A percentile compares a stretch with the other conserved stretches of the same genome.
phyloP scores from a whole-genome alignment of 345 rosid species.

The Gossypium rotundifolium region DNA sequence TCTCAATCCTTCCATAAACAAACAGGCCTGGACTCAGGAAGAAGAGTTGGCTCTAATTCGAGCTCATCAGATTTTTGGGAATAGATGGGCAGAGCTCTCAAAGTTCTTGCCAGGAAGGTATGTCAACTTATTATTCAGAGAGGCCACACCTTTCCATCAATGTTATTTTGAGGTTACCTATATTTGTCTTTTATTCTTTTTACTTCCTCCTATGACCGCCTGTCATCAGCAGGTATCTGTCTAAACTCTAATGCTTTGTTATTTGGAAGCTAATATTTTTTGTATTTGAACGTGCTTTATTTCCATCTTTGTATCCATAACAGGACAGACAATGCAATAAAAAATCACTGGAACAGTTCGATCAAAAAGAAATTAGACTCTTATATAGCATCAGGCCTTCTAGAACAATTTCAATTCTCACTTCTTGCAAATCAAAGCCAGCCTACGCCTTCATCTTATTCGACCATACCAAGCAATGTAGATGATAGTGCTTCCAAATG shows the following conservation, averaged over 20 bases:
- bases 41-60: conserved; percentile 95
- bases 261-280: background rate
- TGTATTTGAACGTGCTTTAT: conserved; percentile 6
- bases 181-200: background rate
- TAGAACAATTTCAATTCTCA: conserved; percentile 74
- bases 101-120: conserved; percentile 99
- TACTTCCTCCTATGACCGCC: background rate
- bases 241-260: background rate
- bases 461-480: conserved; percentile 57
- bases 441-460: conserved; percentile 49
- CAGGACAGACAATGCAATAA: conserved; percentile 98
- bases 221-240: background rate
- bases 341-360: conserved; percentile 99
- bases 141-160: background rate
- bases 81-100: conserved; percentile 97
- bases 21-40: conserved; percentile 98
- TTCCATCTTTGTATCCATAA: conserved; percentile 16
- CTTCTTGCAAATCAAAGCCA: conserved; percentile 49
- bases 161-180: background rate
- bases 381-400: conserved; percentile 79
- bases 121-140: conserved; percentile 14
- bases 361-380: conserved; percentile 97
- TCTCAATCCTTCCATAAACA: conserved; percentile 91
- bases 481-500: conserved; percentile 54
- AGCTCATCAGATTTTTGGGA: conserved; percentile 94